These are phyloP conservation scores for button mushroom (Agaricus bisporus) DNA, from an alignment of 768 basidiomycete species.

Conservation along the genomic window DNA sequence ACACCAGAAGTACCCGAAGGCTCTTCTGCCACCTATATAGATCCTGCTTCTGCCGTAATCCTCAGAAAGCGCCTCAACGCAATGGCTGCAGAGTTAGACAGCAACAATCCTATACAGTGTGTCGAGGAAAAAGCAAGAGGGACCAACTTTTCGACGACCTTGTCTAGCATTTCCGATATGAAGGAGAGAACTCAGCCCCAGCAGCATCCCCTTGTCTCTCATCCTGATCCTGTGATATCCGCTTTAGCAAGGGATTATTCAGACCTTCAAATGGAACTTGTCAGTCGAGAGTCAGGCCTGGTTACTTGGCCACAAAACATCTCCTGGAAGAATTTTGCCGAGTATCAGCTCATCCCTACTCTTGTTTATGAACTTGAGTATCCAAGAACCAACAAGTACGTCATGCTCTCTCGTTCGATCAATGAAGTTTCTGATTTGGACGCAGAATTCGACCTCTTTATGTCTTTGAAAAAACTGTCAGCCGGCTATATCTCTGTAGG, in stretches of 20 bases:
- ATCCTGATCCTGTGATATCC: slow-evolving; percentile 61
- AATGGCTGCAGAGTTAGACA: slow-evolving; percentile 25
- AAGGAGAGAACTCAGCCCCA: slow-evolving; percentile 9
- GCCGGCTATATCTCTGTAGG: slow-evolving; percentile 3
- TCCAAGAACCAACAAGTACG: slow-evolving; percentile 79
- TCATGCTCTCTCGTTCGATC: not conserved
- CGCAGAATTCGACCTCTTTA: slow-evolving; percentile 70
- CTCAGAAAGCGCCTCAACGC: slow-evolving; percentile 54
- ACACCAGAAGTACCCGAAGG: slow-evolving; percentile 42
- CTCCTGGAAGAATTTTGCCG: slow-evolving; percentile 71
- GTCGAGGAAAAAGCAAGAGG: slow-evolving; percentile 1
- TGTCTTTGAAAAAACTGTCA: slow-evolving; percentile 67
- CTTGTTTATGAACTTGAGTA: slow-evolving; percentile 97
- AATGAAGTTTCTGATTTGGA: not conserved
- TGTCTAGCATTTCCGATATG: slow-evolving; percentile 3
- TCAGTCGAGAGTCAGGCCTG: slow-evolving; percentile 57
- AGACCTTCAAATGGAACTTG: slow-evolving; percentile 72
- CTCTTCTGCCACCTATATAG: slow-evolving; percentile 44
- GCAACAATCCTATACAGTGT: slow-evolving; percentile 11
- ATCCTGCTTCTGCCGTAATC: slow-evolving; percentile 42
- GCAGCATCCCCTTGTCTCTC: slow-evolving; percentile 50
- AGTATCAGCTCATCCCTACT: slow-evolving; percentile 86
- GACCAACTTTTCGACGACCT: not conserved
- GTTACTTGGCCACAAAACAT: slow-evolving; percentile 86
- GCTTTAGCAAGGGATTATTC: slow-evolving; percentile 69